phyloP scores from a whole-genome alignment of 163 green algal species.

The Chloromonas sp. region DNA sequence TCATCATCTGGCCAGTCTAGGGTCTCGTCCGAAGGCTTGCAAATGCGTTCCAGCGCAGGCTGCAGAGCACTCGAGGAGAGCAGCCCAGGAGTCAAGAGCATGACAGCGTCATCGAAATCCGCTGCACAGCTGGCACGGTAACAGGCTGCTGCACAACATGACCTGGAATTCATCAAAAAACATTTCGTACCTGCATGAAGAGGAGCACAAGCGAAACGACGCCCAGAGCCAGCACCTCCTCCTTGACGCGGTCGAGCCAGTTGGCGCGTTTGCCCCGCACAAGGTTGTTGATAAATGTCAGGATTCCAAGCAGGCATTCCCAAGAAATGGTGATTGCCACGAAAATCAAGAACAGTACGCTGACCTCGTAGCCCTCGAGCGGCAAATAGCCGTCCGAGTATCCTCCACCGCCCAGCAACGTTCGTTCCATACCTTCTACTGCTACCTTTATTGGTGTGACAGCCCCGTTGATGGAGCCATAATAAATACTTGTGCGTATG shows the following conservation, averaged over 20 bases:
- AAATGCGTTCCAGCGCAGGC: not conserved
- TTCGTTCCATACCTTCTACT: no score
- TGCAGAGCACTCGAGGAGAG: not conserved
- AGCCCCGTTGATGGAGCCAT: no score
- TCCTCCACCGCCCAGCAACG: no score
- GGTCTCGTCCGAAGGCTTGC: not conserved
- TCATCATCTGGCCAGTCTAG: not conserved
- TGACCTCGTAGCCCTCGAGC: not conserved
- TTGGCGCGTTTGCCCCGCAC: constrained; percentile 17
- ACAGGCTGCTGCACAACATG: not conserved
- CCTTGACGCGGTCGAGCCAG: constrained; percentile 26
- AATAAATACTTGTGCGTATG: no score
- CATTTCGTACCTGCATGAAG: constrained; percentile 14
- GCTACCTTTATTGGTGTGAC: no score
- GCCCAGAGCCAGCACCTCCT: constrained; percentile 28
- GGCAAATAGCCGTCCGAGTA: not conserved
- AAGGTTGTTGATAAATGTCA: constrained; percentile 30
- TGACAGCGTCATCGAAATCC: not conserved
- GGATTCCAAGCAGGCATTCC: constrained; percentile 5
- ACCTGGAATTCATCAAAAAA: not conserved
- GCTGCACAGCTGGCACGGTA: not conserved
- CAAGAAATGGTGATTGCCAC: not conserved
- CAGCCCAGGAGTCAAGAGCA: not conserved
- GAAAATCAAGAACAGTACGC: constrained; percentile 4
- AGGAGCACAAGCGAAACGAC: constrained; percentile 26